Conservation (phyloP, 768 basidiomycete genomes). For the Serpula lacrymans region DNA sequence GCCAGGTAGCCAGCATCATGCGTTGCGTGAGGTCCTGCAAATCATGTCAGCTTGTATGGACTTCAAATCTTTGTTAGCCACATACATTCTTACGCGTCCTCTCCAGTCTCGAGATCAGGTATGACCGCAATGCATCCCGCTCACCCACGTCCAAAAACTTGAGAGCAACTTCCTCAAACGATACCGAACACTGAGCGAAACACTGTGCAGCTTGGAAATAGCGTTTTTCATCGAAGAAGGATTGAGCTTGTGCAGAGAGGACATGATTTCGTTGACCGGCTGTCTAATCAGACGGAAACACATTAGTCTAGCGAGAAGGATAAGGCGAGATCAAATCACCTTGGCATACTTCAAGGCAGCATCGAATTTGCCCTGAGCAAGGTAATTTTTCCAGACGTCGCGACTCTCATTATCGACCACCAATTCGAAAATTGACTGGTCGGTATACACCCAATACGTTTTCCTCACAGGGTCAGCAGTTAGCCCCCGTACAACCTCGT, state of each 20-base stretch:
- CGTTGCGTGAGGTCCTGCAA: slow-evolving; percentile 85
- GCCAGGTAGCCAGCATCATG: slow-evolving; percentile 98
- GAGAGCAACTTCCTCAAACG: slow-evolving; percentile 90
- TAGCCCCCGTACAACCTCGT: slow-evolving; percentile 70
- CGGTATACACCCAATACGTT: slow-evolving; percentile 94
- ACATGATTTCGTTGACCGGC: slow-evolving; percentile 85
- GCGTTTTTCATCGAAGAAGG: slow-evolving; percentile 71
- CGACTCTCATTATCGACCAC: slow-evolving; percentile 84
- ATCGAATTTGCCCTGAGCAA: slow-evolving; percentile 76
- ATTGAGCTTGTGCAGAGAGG: slow-evolving; percentile 77
- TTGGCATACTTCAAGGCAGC: slow-evolving; percentile 78
- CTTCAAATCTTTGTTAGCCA: no score
- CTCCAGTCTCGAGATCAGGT: slow-evolving; percentile 84
- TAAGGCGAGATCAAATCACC: no score
- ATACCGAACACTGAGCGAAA: slow-evolving; percentile 83
- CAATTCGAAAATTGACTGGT: slow-evolving; percentile 85
- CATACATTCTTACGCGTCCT: slow-evolving; percentile 78
- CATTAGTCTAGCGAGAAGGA: background rate
- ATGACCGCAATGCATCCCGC: slow-evolving; percentile 86
- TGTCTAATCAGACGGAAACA: slow-evolving; percentile 50
- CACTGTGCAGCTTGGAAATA: slow-evolving; percentile 92
- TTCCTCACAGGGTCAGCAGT: slow-evolving; percentile 81
- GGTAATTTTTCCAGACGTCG: slow-evolving; percentile 91
- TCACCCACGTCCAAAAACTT: slow-evolving; percentile 89
- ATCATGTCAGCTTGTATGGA: background rate